Conservation (phyloP, 257 asterid species). For the Fraxinus excelsior region DNA sequence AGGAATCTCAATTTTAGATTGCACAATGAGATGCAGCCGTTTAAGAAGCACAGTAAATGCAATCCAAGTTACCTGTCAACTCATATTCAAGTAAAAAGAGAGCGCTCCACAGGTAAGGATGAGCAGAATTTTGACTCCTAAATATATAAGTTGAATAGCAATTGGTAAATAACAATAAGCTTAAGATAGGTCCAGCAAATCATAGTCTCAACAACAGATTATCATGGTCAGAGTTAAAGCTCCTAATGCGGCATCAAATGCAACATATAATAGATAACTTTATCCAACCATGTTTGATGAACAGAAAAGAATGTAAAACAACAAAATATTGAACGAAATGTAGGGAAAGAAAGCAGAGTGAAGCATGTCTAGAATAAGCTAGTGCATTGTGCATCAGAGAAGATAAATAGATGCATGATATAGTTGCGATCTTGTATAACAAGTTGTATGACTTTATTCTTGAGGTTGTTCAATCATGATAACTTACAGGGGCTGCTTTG, state of each 20-base stretch:
- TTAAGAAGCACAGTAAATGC: background rate
- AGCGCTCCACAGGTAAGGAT: background rate
- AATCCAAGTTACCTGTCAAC: background rate
- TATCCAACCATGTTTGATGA: background rate
- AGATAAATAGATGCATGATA: background rate
- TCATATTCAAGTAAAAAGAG: background rate
- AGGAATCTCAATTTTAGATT: background rate
- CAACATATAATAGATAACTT: background rate
- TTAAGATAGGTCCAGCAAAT: background rate
- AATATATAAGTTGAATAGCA: background rate
- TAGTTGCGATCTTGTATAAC: background rate
- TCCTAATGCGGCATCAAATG: background rate
- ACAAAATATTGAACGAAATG: background rate
- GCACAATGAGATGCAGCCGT: background rate
- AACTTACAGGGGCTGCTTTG: constrained; percentile 73
- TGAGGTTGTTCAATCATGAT: background rate
- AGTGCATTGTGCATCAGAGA: background rate
- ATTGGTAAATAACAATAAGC: background rate
- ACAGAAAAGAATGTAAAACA: background rate
- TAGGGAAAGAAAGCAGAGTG: background rate
- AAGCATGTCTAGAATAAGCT: background rate
- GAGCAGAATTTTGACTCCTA: background rate
- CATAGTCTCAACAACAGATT: background rate
- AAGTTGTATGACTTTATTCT: background rate
- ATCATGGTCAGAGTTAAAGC: background rate